Conservation (phyloP, 257 asterid species). For the Solanum microdontum region DNA sequence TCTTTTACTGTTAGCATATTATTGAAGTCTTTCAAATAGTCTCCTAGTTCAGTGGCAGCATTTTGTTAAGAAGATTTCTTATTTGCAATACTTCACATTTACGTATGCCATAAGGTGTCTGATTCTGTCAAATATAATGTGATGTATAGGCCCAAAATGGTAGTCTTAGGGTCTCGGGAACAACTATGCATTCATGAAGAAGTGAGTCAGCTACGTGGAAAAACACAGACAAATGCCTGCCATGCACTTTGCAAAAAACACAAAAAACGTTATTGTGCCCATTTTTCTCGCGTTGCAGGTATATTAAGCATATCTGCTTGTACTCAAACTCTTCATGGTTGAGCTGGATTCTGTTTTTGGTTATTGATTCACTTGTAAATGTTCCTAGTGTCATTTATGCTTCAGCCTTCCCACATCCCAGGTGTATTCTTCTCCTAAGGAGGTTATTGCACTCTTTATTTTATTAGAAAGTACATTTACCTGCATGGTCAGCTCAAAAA, state of each 20-base stretch:
- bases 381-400: background rate
- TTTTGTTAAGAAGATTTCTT: background rate
- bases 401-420: background rate
- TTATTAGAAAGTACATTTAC: background rate
- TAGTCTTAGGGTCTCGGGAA: conserved; percentile 92
- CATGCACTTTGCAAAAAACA: conserved; percentile 69
- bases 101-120: background rate
- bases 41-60: background rate
- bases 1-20: background rate
- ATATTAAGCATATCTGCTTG: background rate
- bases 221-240: conserved; percentile 90
- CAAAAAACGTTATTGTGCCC: conserved; percentile 57
- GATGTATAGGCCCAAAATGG: conserved; percentile 87
- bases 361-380: background rate
- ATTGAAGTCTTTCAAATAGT: background rate
- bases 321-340: background rate
- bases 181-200: conserved; percentile 92
- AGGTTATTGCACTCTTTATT: background rate
- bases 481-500: background rate
- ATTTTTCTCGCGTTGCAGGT: conserved; percentile 83
- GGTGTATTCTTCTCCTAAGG: background rate
- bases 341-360: background rate
- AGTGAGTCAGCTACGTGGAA: conserved; percentile 77
- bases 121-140: conserved; percentile 6
- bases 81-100: background rate